Evolutionary conservation across 345 rosid genomes (phyloP).

Genomic region (Trapa incisa): DNA sequence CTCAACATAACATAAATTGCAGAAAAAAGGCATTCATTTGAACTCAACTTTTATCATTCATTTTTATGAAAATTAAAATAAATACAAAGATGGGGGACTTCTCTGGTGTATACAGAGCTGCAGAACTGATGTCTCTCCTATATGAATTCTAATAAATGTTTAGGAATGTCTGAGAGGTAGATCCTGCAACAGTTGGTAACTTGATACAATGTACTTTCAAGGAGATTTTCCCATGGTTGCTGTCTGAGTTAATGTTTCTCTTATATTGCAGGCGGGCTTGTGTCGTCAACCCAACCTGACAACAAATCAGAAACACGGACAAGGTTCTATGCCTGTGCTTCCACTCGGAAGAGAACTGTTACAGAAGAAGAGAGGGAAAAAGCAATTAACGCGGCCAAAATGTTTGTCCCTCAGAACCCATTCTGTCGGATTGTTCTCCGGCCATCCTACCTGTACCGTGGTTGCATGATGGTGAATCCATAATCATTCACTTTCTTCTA

Average conservation of each 20-base stretch:
- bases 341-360: slow-evolving; percentile 15
- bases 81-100: no score
- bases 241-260: slow-evolving; percentile 1
- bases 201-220: not conserved
- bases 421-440: slow-evolving; percentile 22
- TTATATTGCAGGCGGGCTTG: slow-evolving; percentile 7
- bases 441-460: slow-evolving; percentile 11
- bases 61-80: not conserved
- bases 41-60: not conserved
- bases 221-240: not conserved
- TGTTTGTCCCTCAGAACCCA: slow-evolving; percentile 25
- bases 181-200: not conserved
- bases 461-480: slow-evolving; percentile 14
- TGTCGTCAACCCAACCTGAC: not conserved
- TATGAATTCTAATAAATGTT: no score
- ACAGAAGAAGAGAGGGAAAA: slow-evolving; percentile 18
- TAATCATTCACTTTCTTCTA: not conserved
- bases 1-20: not conserved
- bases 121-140: no score
- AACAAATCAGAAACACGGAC: slow-evolving; percentile 12
- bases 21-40: not conserved
- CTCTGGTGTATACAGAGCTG: no score
- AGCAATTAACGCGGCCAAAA: slow-evolving; percentile 22
- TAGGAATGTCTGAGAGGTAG: no score
- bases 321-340: slow-evolving; percentile 18